Percentiles rank a stretch among this genome's conserved stretches.
phyloP scores from a whole-genome alignment of 495 filamentous ascomycete genomes.

The Aspergillus steynii region DNA sequence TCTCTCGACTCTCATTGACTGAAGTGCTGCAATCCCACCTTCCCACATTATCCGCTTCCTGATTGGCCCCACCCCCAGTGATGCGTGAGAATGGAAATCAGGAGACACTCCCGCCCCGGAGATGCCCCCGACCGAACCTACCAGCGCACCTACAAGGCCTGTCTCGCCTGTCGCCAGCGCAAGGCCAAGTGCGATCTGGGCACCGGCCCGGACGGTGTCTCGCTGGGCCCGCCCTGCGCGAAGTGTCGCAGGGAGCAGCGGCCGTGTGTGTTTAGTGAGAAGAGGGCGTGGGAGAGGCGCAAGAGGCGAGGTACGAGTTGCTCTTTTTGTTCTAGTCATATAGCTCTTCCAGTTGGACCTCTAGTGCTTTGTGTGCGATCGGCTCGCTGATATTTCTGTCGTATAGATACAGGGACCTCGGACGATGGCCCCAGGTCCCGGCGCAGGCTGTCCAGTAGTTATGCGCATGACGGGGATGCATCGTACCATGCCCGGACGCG shows the following conservation, averaged over 20 bases:
- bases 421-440: slow-evolving; percentile 13
- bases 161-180: slow-evolving; percentile 47
- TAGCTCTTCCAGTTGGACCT: neutral
- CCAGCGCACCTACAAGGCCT: slow-evolving; percentile 53
- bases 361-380: neutral
- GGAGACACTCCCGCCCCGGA: slow-evolving; percentile 32
- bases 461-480: slow-evolving; percentile 5
- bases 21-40: neutral
- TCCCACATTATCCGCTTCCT: neutral
- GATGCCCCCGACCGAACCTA: slow-evolving; percentile 37
- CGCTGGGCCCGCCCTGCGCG: slow-evolving; percentile 90
- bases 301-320: slow-evolving; percentile 35
- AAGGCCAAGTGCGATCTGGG: slow-evolving; percentile 51
- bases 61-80: slow-evolving; percentile 21
- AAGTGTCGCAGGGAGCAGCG: slow-evolving; percentile 88
- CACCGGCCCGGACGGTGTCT: slow-evolving; percentile 67
- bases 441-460: slow-evolving; percentile 8
- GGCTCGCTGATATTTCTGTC: neutral
- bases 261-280: slow-evolving; percentile 92
- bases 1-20: neutral
- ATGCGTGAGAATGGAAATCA: slow-evolving; percentile 37
- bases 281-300: slow-evolving; percentile 50
- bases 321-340: neutral
- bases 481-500: slow-evolving; percentile 3
- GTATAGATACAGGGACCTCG: slow-evolving; percentile 6